Evolutionary conservation across 345 rosid species (phyloP), one percentile per base, ranked within the genome.

Genomic region (Schrenkiella parvula): DNA sequence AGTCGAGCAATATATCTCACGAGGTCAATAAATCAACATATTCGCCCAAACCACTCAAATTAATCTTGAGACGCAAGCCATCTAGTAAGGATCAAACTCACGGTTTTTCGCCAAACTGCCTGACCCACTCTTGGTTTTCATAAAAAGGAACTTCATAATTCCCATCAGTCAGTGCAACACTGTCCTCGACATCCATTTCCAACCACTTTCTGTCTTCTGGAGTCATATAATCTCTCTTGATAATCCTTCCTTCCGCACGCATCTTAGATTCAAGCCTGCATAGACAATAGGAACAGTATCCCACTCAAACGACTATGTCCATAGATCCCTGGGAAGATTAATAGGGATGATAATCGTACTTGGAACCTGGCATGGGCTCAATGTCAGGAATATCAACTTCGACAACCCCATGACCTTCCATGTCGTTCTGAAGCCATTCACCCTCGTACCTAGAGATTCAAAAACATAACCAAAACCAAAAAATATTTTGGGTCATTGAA

Each of bases 181-280:
- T 84, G 71, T 93, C 98, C 79, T 93, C 98, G 43, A 93, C 83
- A 83, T 93, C 98, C 93, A 82, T 88, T 85, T 93, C 93, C 79
- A 90, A 79, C 98, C 97, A 93, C 80, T 89, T 73, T 76, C 79
- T 87, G 80, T 93, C 98, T 81, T 93, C 97, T 10, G 91, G 93
- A 65, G 73, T 66, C 97, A 93, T 87, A 70, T 79, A 88, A 81
- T 93, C 97, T 75, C 88, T 82, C 70, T 78, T 63, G 81, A 90
- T 84, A 65, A 88, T 84, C 80, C 81, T 80, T 58, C 97, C 98
- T 79, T 93, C 97, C 15, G 92, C 89, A 48, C 96, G 95, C 97
- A 93, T 90, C 83, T 87, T 71, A 48, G 74, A 90, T 84, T 93
- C 98, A 75, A 93, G 97, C 87, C 98, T 93, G 64, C 61, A 46